Conservation (phyloP, 345 rosid species). For the Nephelium lappaceum region DNA sequence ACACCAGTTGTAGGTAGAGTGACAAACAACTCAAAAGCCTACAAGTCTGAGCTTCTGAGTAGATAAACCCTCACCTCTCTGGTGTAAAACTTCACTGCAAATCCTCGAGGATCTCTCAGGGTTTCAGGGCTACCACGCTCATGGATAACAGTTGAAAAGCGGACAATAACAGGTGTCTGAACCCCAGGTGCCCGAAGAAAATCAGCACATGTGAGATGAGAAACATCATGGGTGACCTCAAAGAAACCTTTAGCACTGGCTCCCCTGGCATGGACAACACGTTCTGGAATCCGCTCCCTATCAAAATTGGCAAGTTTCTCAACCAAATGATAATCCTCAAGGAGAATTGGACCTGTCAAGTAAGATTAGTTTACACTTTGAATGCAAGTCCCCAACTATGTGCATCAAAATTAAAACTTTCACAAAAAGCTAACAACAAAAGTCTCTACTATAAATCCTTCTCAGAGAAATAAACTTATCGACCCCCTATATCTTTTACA, state of each 20-base stretch:
- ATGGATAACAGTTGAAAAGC: conserved; percentile 97
- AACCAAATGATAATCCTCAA: conserved; percentile 94
- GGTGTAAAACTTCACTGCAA: conserved; percentile 97
- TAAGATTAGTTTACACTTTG: neutral
- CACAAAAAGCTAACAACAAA: neutral
- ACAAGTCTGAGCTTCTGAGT: neutral
- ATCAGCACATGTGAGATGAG: conserved; percentile 83
- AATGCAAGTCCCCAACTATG: neutral
- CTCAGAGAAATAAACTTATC: neutral
- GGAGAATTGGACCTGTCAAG: conserved; percentile 82
- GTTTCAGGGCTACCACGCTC: conserved; percentile 99
- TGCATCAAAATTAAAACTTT: neutral
- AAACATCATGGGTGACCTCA: conserved; percentile 91
- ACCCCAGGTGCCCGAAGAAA: conserved; percentile 92
- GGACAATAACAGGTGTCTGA: conserved; percentile 94
- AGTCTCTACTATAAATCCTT: too few species aligned
- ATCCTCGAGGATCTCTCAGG: conserved; percentile 93
- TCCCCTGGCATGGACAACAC: conserved; percentile 98
- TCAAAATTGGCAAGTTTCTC: conserved; percentile 94
- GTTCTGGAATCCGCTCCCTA: conserved; percentile 94
- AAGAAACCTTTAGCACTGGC: conserved; percentile 99
- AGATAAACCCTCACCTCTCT: conserved; percentile 67
- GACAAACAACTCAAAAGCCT: neutral
- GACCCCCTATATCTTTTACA: too few species aligned
- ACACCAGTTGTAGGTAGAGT: conserved; percentile 9